Percentiles rank a stretch among this genome's conserved stretches.
Evolutionary conservation across 345 rosid genomes (phyloP).

Genomic region (Pistacia vera): DNA sequence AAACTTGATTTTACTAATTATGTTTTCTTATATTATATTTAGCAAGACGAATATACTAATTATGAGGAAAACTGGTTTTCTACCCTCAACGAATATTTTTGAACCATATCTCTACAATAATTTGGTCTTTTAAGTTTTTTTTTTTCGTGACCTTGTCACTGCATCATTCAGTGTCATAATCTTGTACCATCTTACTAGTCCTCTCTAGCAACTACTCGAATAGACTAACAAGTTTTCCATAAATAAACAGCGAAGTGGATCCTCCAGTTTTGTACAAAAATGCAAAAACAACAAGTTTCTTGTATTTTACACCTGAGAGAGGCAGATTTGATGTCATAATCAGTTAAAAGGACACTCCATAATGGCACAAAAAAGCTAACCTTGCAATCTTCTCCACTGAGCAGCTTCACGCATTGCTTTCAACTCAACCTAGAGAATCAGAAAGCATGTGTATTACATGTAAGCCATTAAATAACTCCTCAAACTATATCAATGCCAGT

Average conservation of each 20-base stretch:
- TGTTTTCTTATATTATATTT: no score
- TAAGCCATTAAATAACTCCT: slow-evolving; percentile 14
- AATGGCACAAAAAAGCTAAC: slow-evolving; percentile 34
- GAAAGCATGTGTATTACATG: slow-evolving; percentile 7
- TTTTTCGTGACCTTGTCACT: neutral
- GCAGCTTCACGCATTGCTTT: slow-evolving; percentile 94
- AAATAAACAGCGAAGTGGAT: neutral
- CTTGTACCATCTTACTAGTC: neutral
- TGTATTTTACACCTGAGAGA: neutral
- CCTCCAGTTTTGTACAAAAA: neutral
- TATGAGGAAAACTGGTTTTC: neutral
- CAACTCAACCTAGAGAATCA: slow-evolving; percentile 53
- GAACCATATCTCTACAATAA: neutral
- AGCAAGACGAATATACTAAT: no score
- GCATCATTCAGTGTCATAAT: neutral
- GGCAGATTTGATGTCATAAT: neutral
- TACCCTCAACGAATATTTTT: no score
- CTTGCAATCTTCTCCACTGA: slow-evolving; percentile 91
- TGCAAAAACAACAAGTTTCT: neutral
- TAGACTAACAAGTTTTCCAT: neutral
- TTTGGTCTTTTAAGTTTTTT: neutral
- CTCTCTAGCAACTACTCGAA: neutral
- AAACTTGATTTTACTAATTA: neutral
- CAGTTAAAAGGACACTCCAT: neutral
- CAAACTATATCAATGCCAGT: neutral